Evolutionary conservation across 805 yeast species (phyloP).

Genomic region (Ogataea sp.): DNA sequence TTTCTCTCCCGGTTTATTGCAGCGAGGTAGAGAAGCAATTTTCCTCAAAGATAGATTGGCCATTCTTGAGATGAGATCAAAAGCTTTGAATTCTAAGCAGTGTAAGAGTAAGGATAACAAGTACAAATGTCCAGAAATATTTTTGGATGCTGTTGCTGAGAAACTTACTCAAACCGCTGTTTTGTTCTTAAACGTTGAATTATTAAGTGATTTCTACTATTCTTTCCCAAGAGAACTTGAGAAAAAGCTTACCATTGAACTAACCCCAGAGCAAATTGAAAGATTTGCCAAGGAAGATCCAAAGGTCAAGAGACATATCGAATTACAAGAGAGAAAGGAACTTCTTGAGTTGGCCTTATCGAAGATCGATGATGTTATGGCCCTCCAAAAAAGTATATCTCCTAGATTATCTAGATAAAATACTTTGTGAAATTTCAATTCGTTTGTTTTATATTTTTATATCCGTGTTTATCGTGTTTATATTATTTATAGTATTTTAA

Average conservation of each 20-base stretch:
- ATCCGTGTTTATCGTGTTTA: too few species aligned
- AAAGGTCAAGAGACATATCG: constrained; percentile 81
- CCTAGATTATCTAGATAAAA: too few species aligned
- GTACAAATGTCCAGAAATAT: constrained; percentile 90
- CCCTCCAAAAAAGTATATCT: constrained; percentile 39
- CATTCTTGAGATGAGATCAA: constrained; percentile 66
- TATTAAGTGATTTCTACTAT: constrained; percentile 90
- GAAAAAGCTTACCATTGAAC: constrained; percentile 50
- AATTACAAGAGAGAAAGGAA: constrained; percentile 88
- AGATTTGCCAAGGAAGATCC: constrained; percentile 92
- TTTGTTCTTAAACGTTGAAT: constrained; percentile 84
- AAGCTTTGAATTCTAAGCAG: constrained; percentile 62
- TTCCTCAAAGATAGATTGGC: constrained; percentile 69
- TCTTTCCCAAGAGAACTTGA: constrained; percentile 94
- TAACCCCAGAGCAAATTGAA: constrained; percentile 75
- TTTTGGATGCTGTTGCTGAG: constrained; percentile 84
- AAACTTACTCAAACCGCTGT: constrained; percentile 92
- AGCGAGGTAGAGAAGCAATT: constrained; percentile 76
- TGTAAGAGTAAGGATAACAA: constrained; percentile 77
- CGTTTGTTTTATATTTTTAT: too few species aligned
- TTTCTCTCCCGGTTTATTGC: constrained; percentile 66
- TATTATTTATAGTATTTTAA: too few species aligned
- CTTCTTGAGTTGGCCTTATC: constrained; percentile 73
- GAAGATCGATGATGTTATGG: constrained; percentile 80
- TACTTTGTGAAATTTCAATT: too few species aligned